A percentile compares a stretch with the other conserved stretches of the same genome.
These are phyloP conservation scores for Apocynum venetum DNA, from an alignment of 257 asterid species.

Conservation along the genomic window DNA sequence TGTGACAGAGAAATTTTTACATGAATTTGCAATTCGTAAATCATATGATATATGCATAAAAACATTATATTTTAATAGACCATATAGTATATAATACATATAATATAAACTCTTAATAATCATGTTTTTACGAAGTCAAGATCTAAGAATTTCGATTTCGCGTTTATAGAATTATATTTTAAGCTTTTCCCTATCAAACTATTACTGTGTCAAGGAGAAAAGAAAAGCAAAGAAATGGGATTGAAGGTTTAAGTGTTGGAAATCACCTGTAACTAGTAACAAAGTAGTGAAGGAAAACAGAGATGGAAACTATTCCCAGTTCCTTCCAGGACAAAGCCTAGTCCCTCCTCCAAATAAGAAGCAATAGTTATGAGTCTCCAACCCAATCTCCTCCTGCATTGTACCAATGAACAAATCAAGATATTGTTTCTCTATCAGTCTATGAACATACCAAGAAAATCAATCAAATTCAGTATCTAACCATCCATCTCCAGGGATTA, in stretches of 20 bases:
- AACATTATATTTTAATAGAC: no score
- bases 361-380: constrained; percentile 46
- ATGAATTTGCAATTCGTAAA: no score
- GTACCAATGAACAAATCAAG: background rate
- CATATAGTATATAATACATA: no score
- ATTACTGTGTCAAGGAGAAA: no score
- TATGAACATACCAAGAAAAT: no score
- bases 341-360: constrained; percentile 59
- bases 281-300: constrained; percentile 53
- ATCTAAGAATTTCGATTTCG: background rate
- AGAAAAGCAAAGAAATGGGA: no score
- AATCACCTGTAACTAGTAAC: constrained; percentile 51
- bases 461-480: constrained; percentile 10
- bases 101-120: no score
- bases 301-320: constrained; percentile 47
- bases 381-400: constrained; percentile 44
- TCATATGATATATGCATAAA: no score
- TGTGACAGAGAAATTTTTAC: no score
- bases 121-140: background rate
- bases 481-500: constrained; percentile 96
- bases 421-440: background rate
- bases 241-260: no score
- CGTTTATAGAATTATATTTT: no score
- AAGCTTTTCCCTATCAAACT: no score
- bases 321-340: constrained; percentile 76